Evolutionary conservation across 2,329 filamentous ascomycete species (phyloP), one percentile per base, ranked within the genome.

Genomic region (Thelonectria rubi): DNA sequence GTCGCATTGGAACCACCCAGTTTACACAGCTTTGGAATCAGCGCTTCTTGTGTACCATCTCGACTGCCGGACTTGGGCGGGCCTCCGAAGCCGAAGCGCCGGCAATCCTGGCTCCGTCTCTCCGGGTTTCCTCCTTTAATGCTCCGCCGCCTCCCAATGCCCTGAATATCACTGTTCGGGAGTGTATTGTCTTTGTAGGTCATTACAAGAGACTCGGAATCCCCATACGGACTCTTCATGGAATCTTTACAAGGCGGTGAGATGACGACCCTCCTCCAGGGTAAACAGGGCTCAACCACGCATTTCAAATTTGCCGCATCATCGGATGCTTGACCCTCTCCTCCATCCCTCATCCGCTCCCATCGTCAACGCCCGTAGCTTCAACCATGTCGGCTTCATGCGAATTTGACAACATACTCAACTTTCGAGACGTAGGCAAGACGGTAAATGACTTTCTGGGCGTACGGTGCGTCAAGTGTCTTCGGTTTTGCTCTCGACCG

Each of bases 341-440:
- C 40, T 18, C 3, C n/a, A 3, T 43, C 40, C n/a, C n/a, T 14
- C 40, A 21, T 34, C 40, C 32, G 8, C n/a, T n/a, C n/a, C n/a
- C n/a, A n/a, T n/a, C n/a, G 39, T 42, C 5, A 32, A 24, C 18
- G 15, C 51, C 37, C 42, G n/a, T n/a, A 18, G 15, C 37, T 18
- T 51, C 26, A 17, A 58, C 20, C 48, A 72, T 72, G 70, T 30
- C 53, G 45, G 60, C 62, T 42, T 37, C 57, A 12, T 48, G 46
- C n/a, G 62, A 57, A 21, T 66, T 75, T 15, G 68, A 73, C 39
- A 65, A 65, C 7, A 68, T 94, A 52, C 78, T 89, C 69, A 94
- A 94, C 75, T 92, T 94, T 73, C 87, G 92, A 59, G 91, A 94
- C 80, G 88, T 94, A 45, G 91, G 88, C 42, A 79, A 81, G 64